These are phyloP conservation scores for Apiospora arundinis DNA, from an alignment of 2,329 filamentous ascomycete species.

Conservation along the genomic window DNA sequence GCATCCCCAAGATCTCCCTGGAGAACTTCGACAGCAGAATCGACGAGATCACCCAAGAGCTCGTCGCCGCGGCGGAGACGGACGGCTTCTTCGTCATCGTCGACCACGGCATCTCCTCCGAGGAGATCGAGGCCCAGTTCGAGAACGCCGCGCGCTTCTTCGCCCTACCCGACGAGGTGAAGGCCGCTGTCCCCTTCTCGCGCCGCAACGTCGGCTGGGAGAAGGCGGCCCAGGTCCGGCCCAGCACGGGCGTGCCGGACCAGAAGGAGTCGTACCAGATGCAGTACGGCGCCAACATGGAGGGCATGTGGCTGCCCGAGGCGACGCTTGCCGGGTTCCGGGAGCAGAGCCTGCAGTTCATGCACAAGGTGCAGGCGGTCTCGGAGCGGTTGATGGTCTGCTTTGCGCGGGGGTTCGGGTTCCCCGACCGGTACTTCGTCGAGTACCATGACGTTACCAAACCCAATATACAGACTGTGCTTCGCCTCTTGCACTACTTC, in stretches of 20 bases:
- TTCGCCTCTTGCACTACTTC: slow-evolving; percentile 64
- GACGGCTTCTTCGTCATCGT: slow-evolving; percentile 66
- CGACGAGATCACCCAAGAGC: slow-evolving; percentile 57
- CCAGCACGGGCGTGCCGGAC: slow-evolving; percentile 64
- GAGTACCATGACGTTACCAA: slow-evolving; percentile 56
- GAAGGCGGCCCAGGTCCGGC: slow-evolving; percentile 62
- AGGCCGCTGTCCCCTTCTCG: slow-evolving; percentile 61
- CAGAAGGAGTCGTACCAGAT: slow-evolving; percentile 68
- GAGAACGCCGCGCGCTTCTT: slow-evolving; percentile 59
- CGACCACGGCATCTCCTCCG: slow-evolving; percentile 58
- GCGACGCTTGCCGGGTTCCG: slow-evolving; percentile 56
- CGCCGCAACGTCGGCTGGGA: slow-evolving; percentile 66
- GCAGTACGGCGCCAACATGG: slow-evolving; percentile 63
- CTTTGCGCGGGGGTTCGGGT: slow-evolving; percentile 63
- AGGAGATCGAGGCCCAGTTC: slow-evolving; percentile 60
- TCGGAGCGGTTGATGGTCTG: slow-evolving; percentile 64
- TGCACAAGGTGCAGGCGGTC: slow-evolving; percentile 58
- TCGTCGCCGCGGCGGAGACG: slow-evolving; percentile 61
- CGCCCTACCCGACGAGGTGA: slow-evolving; percentile 55
- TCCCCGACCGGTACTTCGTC: slow-evolving; percentile 62
- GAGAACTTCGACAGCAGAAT: slow-evolving; percentile 58
- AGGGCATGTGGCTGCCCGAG: slow-evolving; percentile 58
- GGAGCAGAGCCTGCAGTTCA: slow-evolving; percentile 53
- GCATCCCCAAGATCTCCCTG: slow-evolving; percentile 60
- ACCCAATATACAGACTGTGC: slow-evolving; percentile 60